Percentiles rank a stretch among this genome's conserved stretches.
Conservation (phyloP, 257 asterid species). For the Petunia axillaris region DNA sequence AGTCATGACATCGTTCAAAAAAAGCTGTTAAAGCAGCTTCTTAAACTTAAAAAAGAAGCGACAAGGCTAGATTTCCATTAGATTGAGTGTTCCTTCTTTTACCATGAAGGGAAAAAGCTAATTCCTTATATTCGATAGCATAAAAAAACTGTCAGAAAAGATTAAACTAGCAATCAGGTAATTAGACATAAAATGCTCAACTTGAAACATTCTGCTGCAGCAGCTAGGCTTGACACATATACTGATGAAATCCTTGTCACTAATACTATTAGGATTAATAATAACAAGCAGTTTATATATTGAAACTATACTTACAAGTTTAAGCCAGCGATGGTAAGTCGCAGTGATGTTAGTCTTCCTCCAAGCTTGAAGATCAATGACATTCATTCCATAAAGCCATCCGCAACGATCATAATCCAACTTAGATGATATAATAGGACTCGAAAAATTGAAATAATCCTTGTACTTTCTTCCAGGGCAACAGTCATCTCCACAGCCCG, state of each 20-base stretch:
- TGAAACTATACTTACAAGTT: constrained; percentile 57
- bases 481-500: constrained; percentile 60
- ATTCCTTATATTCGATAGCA: neutral
- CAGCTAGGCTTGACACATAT: neutral
- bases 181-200: neutral
- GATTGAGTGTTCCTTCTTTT: neutral
- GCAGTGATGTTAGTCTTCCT: constrained; percentile 67
- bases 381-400: constrained; percentile 83
- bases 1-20: neutral
- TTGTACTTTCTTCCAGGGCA: constrained; percentile 72
- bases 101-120: neutral
- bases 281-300: neutral
- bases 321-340: constrained; percentile 83
- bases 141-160: neutral
- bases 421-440: constrained; percentile 54
- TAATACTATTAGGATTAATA: neutral
- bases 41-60: neutral
- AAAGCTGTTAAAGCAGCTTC: neutral
- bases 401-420: constrained; percentile 57
- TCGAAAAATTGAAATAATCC: constrained; percentile 72
- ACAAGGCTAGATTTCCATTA: neutral
- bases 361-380: constrained; percentile 81
- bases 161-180: neutral
- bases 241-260: neutral
- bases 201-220: constrained; percentile 10